Conservation (phyloP, 257 asterid species). For the Penstemon barbatus region DNA sequence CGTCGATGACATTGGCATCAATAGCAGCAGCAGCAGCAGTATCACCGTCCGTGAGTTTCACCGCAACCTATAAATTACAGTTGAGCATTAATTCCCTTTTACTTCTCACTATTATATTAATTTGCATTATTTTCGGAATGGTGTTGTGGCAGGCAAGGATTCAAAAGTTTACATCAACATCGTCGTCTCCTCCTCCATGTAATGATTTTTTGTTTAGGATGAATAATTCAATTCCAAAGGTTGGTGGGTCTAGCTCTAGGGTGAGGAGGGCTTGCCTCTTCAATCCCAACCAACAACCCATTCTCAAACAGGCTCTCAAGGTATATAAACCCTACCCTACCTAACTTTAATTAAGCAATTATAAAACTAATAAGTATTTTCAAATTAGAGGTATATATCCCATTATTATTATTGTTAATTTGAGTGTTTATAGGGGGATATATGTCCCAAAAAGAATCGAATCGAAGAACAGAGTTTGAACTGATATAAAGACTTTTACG, state of each 20-base stretch:
- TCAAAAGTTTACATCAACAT: not conserved
- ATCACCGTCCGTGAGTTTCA: no score
- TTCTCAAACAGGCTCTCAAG: slow-evolving; percentile 64
- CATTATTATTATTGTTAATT: not conserved
- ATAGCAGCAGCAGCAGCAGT: no score
- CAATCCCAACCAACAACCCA: slow-evolving; percentile 47
- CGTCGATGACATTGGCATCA: no score
- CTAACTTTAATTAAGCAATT: not conserved
- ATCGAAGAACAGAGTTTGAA: not conserved
- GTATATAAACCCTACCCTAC: slow-evolving; percentile 23
- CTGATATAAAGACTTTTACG: not conserved
- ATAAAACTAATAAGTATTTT: not conserved
- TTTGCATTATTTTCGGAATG: no score
- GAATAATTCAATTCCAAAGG: slow-evolving; percentile 7
- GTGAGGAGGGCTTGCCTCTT: slow-evolving; percentile 48
- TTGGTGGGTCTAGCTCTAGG: slow-evolving; percentile 8
- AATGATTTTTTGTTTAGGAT: not conserved
- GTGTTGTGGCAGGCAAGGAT: no score
- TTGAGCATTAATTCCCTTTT: no score
- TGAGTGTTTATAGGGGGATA: not conserved
- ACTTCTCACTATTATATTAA: no score
- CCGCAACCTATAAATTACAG: no score
- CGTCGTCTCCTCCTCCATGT: not conserved
- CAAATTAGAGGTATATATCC: not conserved
- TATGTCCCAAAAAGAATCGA: not conserved